Conservation (phyloP, 2,329 filamentous ascomycete species). For the Epichloe gansuensis region DNA sequence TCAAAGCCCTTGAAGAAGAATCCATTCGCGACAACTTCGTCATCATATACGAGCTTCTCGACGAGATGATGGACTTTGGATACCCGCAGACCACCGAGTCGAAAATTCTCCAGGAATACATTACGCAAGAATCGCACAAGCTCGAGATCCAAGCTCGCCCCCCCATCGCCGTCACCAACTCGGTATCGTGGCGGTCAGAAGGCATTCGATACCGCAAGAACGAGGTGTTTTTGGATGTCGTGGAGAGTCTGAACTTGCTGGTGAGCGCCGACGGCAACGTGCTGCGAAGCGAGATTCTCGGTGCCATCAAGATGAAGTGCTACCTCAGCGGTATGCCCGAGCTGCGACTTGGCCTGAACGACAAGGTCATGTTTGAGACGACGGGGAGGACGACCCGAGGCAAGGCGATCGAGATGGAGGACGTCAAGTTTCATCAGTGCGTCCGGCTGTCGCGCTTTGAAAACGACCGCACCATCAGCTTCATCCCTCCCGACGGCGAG, state of each 20-base stretch:
- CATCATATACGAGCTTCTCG: slow-evolving; percentile 94
- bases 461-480: slow-evolving; percentile 96
- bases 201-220: slow-evolving; percentile 98
- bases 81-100: slow-evolving; percentile 97
- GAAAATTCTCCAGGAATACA: slow-evolving; percentile 98
- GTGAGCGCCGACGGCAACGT: slow-evolving; percentile 93
- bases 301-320: slow-evolving; percentile 99
- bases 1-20: slow-evolving; percentile 97
- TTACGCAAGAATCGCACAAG: slow-evolving; percentile 98
- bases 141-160: slow-evolving; percentile 91
- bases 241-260: slow-evolving; percentile 91
- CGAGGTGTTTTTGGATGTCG: slow-evolving; percentile 95
- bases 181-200: slow-evolving; percentile 94
- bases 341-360: slow-evolving; percentile 83
- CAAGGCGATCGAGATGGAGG: slow-evolving; percentile 98
- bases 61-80: slow-evolving; percentile 99
- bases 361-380: slow-evolving; percentile 99
- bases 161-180: slow-evolving; percentile 95
- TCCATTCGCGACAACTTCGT: slow-evolving; percentile 99
- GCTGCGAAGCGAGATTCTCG: slow-evolving; percentile 86
- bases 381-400: slow-evolving; percentile 87
- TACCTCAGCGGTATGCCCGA: slow-evolving; percentile 98
- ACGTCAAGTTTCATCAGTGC: slow-evolving; percentile 99
- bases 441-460: slow-evolving; percentile 92
- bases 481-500: slow-evolving; percentile 95